Evolutionary conservation across 2,329 filamentous ascomycete genomes (phyloP), one percentile per base, ranked within the genome.

Genomic region (Stagonosporopsis cucurbitacearum): DNA sequence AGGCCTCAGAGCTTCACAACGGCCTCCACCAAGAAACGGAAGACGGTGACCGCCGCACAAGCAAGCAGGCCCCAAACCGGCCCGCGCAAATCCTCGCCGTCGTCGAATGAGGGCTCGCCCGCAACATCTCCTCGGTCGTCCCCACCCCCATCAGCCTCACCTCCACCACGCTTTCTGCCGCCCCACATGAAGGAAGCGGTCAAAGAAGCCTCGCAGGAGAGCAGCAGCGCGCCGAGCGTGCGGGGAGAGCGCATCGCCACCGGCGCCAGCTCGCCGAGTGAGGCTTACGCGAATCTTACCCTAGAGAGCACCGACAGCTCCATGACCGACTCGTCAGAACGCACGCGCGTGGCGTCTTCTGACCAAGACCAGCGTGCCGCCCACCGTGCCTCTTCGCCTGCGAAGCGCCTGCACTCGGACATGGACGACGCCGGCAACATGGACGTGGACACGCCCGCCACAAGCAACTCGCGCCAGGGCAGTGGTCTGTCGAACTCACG

Each of bases 171-270:
- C 56, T 84, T 81, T 69, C 77, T 86, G 51, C 83, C 83, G 58
- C 80, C 82, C 50, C 83, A 85, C 71, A 74, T 86, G 53, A 82
- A 83, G 69, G 78, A 80, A 71, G 81, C 83, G 69, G 77, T 82
- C 50, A 65, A 71, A 28, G 74, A 77, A 68, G 66, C 70, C 12
- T 60, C 66, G 25, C 64, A 64, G 23, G 71, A 74, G 51, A 45
- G 68, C 30, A 60, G 40, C 32, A 44, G 39, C 40, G 65, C 51
- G 26, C 39, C 62, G 15, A 37, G 56, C 17, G 59, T 71, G 39
- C 63, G 69, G 58, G 76, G 76, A 59, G 74, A 74, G 58, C 58
- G 74, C 57, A 72, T 72, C 69, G 36, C 74, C 23, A 72, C 71
- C 51, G 75, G 75, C 26, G 72, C 73, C 22, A 79, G 77, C 67